phyloP scores from a whole-genome alignment of 2,329 filamentous ascomycete genomes.

The Magnaporthiopsis poae region DNA sequence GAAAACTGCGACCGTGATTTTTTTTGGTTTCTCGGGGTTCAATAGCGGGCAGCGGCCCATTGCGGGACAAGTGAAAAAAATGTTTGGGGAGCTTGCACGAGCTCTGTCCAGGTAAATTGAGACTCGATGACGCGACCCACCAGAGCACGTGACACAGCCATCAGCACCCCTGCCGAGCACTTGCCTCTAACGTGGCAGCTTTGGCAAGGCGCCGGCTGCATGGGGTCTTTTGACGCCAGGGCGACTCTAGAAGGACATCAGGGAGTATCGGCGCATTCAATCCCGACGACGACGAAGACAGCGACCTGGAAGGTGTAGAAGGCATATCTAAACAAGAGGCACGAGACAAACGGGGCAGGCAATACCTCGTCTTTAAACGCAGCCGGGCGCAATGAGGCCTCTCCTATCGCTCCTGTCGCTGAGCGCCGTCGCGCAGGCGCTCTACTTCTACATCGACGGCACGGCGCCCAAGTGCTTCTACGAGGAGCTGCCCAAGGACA shows the following conservation, averaged over 20 bases:
- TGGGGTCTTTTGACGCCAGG: too few species aligned
- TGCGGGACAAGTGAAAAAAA: neutral
- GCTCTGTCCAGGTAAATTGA: neutral
- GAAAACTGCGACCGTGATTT: neutral
- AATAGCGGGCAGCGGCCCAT: too few species aligned
- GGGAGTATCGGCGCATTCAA: neutral
- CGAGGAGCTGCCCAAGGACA: constrained; percentile 95
- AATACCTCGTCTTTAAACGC: neutral
- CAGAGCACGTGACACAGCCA: constrained; percentile 1
- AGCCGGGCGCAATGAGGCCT: constrained; percentile 39
- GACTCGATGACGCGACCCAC: neutral
- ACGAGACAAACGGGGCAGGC: neutral
- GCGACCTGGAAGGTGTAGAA: neutral
- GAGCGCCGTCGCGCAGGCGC: constrained; percentile 58
- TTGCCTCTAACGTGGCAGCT: constrained; percentile 43
- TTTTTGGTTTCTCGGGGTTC: too few species aligned
- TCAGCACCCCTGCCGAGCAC: constrained; percentile 4
- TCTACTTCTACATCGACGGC: constrained; percentile 94
- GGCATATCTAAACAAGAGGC: neutral
- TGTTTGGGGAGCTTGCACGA: neutral
- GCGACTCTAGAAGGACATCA: too few species aligned
- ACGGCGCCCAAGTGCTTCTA: constrained; percentile 87
- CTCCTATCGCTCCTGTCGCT: constrained; percentile 59
- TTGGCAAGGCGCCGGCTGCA: constrained; percentile 13
- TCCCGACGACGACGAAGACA: neutral